These are phyloP conservation scores for Barnettozyma sucrosica DNA, from an alignment of 805 yeast genomes.

Conservation along the genomic window DNA sequence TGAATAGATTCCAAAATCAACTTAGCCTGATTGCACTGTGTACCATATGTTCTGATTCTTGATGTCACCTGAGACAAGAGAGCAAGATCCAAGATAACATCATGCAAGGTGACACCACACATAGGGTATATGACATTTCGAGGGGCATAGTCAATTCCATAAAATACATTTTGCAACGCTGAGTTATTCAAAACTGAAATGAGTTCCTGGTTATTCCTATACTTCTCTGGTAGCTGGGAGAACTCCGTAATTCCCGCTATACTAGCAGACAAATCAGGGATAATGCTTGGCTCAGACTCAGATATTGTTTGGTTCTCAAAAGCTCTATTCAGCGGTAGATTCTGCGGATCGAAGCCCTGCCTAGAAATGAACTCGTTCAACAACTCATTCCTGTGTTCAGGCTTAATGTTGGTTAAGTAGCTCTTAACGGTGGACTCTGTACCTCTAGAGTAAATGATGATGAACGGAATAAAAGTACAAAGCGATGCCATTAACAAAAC, in stretches of 20 bases:
- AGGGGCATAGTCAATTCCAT: slow-evolving; percentile 61
- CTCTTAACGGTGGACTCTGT: slow-evolving; percentile 24
- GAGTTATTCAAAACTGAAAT: slow-evolving; percentile 32
- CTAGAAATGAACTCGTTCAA: slow-evolving; percentile 8
- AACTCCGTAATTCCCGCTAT: slow-evolving; percentile 24
- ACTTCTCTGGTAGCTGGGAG: slow-evolving; percentile 29
- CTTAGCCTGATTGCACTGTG: slow-evolving; percentile 54
- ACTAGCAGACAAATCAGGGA: slow-evolving; percentile 9
- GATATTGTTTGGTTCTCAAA: not conserved
- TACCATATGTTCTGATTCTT: slow-evolving; percentile 52
- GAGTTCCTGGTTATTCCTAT: slow-evolving; percentile 32
- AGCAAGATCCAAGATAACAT: slow-evolving; percentile 51
- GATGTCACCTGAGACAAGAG: slow-evolving; percentile 52
- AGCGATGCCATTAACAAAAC: slow-evolving; percentile 14
- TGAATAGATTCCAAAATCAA: slow-evolving; percentile 47
- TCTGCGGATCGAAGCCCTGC: not conserved
- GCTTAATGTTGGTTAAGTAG: slow-evolving; percentile 27
- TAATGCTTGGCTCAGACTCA: not conserved
- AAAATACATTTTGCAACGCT: slow-evolving; percentile 34
- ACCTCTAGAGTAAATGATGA: slow-evolving; percentile 29
- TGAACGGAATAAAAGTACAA: slow-evolving; percentile 18
- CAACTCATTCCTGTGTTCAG: slow-evolving; percentile 21
- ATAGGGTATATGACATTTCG: slow-evolving; percentile 42
- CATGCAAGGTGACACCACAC: slow-evolving; percentile 45
- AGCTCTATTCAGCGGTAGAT: not conserved